Base-by-base conservation (phyloP, 2,329 filamentous ascomycete species). In the Aspergillus bombycis region DNA sequence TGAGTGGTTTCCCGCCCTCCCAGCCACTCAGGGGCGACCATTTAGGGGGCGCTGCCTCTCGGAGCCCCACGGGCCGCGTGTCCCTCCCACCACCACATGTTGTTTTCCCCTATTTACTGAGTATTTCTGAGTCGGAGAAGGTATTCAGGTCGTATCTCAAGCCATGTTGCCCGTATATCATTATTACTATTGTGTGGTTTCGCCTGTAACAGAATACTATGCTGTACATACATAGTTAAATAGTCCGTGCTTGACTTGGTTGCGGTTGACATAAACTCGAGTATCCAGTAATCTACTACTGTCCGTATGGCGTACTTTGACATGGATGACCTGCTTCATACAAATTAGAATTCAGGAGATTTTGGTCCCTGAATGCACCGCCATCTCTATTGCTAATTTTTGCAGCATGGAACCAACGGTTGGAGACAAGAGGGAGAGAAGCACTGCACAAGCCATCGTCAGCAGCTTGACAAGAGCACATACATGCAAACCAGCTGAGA, bases 61-160 rank as follows among this genome's bases (percentile, higher is more conserved):
- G 26, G 46, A 55, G 66, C 67, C 68, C 68, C 67, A 70, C 67
- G 64, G 68, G 68, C 68, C 68, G 68, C 68, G 68, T 70, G 68
- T 70, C 67, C 68, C 57, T 63, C 50, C 36, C 60, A 57, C 48
- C 53, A 58, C 62, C 61, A 59, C 65, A 58, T 65, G 46, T 45
- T 54, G 48, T 46, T 62, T 28, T 19, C 45, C 38, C 16, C 23
- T n/a, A 4, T 4, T 28, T 28, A 28, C 26, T 28, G 4, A 28
- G 26, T 28, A 34, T 41, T 41, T 19, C 38, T 41, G 14, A 36
- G 38, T 41, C 38, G 16, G 23, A 23, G n/a, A 36, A 36, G 28
- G n/a, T 26, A 55, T 23, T 21, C 10, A 46, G 12, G 21, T 23
- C 10, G 30, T 61, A 43, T 23, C 46, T 52, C 5, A 55, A 23